phyloP scores from a whole-genome alignment of 805 yeast species.

The Ogataea methylovora region DNA sequence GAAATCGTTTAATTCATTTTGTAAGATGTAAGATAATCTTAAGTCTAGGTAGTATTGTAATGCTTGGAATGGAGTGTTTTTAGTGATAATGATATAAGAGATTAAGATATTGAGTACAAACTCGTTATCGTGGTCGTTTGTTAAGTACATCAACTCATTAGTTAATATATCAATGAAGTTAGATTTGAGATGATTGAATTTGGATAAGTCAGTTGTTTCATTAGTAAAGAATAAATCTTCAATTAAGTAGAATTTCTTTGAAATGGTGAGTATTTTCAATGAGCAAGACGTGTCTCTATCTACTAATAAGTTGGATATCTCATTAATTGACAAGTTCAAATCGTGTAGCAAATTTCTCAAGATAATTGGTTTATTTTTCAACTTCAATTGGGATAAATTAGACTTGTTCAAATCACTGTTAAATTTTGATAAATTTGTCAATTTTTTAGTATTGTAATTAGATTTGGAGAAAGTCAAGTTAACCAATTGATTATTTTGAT shows the following conservation, averaged over 20 bases:
- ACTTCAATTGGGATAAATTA: conserved; percentile 6
- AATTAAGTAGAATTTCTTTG: conserved; percentile 19
- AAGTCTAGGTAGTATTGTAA: conserved; percentile 15
- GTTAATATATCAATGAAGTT: conserved; percentile 13
- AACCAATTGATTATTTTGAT: conserved; percentile 19
- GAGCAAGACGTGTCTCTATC: conserved; percentile 9
- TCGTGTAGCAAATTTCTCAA: conserved; percentile 20
- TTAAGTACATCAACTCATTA: conserved; percentile 10
- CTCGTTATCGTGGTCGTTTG: conserved; percentile 23
- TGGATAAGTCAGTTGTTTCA: conserved; percentile 1
- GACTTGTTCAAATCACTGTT: conserved; percentile 4
- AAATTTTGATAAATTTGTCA: conserved; percentile 15
- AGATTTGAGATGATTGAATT: conserved; percentile 11
- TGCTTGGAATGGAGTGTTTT: conserved; percentile 12
- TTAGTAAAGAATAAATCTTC: conserved; percentile 11
- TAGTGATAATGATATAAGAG: conserved; percentile 16
- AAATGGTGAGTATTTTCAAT: conserved; percentile 12
- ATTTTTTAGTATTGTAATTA: conserved; percentile 14
- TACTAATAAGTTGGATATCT: not conserved
- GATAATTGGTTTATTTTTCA: conserved; percentile 10
- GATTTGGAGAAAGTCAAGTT: conserved; percentile 22
- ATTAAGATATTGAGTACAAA: conserved; percentile 15
- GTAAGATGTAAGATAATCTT: conserved; percentile 8
- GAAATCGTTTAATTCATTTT: conserved; percentile 12
- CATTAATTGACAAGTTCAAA: conserved; percentile 11